Base-by-base conservation (phyloP, 768 basidiomycete species). In the Cystofilobasidium bisporidii region DNA sequence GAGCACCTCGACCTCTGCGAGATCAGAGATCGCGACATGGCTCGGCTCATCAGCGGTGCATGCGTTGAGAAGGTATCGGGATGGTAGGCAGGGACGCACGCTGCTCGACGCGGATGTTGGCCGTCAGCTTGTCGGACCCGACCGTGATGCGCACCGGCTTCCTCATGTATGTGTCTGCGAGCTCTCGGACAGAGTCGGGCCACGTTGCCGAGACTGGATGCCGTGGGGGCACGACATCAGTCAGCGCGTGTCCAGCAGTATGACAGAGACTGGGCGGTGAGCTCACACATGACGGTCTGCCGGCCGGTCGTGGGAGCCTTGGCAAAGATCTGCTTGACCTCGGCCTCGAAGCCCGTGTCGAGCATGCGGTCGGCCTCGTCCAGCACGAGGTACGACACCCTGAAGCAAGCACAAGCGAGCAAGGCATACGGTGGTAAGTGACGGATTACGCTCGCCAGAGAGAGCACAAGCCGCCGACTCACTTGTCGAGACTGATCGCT, bases 311-410 rank as follows among this genome's bases (percentile, higher is more conserved):
- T 43, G 71, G 70, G 28, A 40, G 57, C 76, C 41, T 82, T 81
- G 74, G 84, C 84, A 69, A 97, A 91, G 73, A 99, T 97, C 67
- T 81, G 83, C 60, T 90, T 81, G 66, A 97, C 94, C 75, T 97
- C 94, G 73, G 97, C 94, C 76, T 99, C 94, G 75, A 99, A 98
- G 0, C 94, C 94, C 76, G 87, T 91, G 76, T 97, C 94, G 56
- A 98, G 81, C 93, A 97, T 96, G 60, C 94, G 83, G 79, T 97
- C 94, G 9, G 94, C 94, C 79, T 99, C 94, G 75, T 98, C 94
- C 69, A 97, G 80, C 10, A 97, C 93, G n/a, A 98, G 80, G 78
- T 92, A 99, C 55, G 84, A 81, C 17, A 97, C 91, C 24, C 36
- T 45, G 30, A 40, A 38, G 15, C 33, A 22, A 22, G 33, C 26